These are phyloP conservation scores for Thalia dealbata DNA, from an alignment of 176 grass and related monocot species.

Conservation along the genomic window DNA sequence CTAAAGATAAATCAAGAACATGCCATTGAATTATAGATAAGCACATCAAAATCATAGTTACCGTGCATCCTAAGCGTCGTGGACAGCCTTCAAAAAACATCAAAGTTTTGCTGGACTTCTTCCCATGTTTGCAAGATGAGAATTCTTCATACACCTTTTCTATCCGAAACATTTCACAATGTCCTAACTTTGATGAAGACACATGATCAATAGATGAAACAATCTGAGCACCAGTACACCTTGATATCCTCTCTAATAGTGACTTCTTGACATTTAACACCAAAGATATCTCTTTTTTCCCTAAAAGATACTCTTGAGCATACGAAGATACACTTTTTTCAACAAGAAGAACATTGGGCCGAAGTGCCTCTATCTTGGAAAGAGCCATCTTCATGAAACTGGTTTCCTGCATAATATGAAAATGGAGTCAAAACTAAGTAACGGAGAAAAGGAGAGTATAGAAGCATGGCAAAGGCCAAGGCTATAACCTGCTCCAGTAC, in stretches of 20 bases:
- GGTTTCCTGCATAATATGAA: constrained; percentile 46
- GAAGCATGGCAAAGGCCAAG: constrained; percentile 13
- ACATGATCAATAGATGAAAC: constrained; percentile 70
- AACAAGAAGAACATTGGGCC: constrained; percentile 72
- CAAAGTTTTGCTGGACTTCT: constrained; percentile 64
- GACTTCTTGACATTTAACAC: constrained; percentile 83
- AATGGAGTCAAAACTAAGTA: background rate
- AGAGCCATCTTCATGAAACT: constrained; percentile 44
- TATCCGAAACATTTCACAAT: constrained; percentile 66
- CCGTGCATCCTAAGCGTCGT: constrained; percentile 79
- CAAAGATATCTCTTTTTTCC: constrained; percentile 74
- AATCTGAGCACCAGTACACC: constrained; percentile 85
- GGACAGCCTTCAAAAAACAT: constrained; percentile 97
- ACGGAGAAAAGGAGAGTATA: background rate
- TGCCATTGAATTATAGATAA: background rate
- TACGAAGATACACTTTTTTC: constrained; percentile 82
- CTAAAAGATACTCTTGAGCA: constrained; percentile 49
- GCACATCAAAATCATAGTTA: constrained; percentile 36
- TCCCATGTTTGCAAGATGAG: constrained; percentile 30
- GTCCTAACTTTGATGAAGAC: constrained; percentile 45
- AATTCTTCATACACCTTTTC: constrained; percentile 57
- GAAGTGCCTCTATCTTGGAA: constrained; percentile 53
- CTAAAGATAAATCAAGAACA: too few species aligned
- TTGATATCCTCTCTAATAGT: constrained; percentile 77
- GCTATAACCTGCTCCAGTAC: constrained; percentile 66